Conservation (phyloP, 306 rosid genomes). For the Pyrus communis region DNA sequence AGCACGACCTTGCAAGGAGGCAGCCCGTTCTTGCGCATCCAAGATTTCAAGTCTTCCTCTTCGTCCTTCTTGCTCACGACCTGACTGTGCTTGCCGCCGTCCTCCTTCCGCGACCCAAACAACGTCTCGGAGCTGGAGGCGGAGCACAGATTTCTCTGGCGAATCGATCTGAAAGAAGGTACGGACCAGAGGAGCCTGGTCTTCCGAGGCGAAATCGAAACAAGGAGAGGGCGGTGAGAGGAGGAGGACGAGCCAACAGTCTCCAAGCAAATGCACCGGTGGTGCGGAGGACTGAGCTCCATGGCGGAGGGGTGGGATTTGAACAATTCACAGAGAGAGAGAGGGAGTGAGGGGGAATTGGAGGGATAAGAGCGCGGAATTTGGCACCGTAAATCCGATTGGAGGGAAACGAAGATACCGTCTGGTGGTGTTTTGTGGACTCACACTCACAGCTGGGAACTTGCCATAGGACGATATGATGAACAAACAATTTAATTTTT, state of each 20-base stretch:
- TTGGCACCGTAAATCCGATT: background rate
- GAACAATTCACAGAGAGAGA: background rate
- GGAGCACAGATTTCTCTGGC: constrained; percentile 29
- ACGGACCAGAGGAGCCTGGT: background rate
- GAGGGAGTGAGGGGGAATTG: background rate
- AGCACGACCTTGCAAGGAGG: constrained; percentile 84
- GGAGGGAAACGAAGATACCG: background rate
- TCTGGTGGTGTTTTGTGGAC: background rate
- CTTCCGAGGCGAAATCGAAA: constrained; percentile 25
- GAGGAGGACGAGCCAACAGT: constrained; percentile 27
- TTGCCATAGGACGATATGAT: too few species aligned
- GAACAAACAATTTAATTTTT: too few species aligned
- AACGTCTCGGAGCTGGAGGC: constrained; percentile 74
- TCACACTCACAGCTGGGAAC: background rate
- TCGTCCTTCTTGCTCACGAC: constrained; percentile 36
- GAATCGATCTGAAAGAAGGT: constrained; percentile 10
- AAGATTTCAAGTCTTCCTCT: constrained; percentile 64
- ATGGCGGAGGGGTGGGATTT: constrained; percentile 24
- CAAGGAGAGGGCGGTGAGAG: constrained; percentile 26
- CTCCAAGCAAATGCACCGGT: constrained; percentile 31
- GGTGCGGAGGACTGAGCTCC: constrained; percentile 44
- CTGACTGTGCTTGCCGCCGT: constrained; percentile 26
- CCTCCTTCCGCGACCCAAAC: constrained; percentile 38
- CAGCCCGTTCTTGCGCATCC: constrained; percentile 88
- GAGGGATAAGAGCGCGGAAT: background rate